These are phyloP conservation scores for Alternaria angustiovoidea DNA, from an alignment of 2,329 filamentous ascomycete species.

Conservation along the genomic window DNA sequence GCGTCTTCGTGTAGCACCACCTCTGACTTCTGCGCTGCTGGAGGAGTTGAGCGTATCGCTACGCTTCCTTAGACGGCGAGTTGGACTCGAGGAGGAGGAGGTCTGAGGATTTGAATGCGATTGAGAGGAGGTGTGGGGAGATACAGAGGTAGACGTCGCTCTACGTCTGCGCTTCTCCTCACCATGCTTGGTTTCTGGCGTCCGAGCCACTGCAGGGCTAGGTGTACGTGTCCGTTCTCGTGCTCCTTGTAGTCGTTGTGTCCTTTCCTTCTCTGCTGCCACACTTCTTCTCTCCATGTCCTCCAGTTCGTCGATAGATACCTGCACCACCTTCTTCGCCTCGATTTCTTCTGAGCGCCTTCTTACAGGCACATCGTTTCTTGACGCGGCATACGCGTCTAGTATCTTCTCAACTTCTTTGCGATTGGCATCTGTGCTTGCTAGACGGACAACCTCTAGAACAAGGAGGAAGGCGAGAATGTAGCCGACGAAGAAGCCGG, in stretches of 20 bases:
- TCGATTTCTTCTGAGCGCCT: constrained; percentile 5
- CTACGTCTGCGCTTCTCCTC: constrained; percentile 15
- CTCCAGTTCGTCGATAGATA: constrained; percentile 10
- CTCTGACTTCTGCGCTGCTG: constrained; percentile 21
- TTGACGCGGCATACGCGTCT: constrained; percentile 26
- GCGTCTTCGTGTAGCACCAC: constrained; percentile 9
- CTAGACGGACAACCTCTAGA: constrained; percentile 31
- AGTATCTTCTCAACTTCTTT: constrained; percentile 34
- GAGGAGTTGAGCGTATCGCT: constrained; percentile 33
- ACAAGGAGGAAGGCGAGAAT: constrained; percentile 30
- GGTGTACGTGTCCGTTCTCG: constrained; percentile 8
- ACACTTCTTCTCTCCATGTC: constrained; percentile 12
- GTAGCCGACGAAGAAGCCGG: constrained; percentile 37
- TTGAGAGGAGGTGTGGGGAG: constrained; percentile 3
- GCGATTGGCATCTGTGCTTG: constrained; percentile 32
- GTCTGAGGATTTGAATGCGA: constrained; percentile 6
- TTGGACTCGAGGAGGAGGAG: constrained; percentile 11
- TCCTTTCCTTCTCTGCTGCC: background rate
- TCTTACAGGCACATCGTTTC: background rate
- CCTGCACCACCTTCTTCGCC: constrained; percentile 1
- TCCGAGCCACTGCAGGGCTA: constrained; percentile 14
- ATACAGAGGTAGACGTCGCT: background rate
- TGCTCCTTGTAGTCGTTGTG: background rate
- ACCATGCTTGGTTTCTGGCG: constrained; percentile 4
- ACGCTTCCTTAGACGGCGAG: constrained; percentile 28